A percentile compares a stretch with the other conserved stretches of the same genome.
phyloP scores from a whole-genome alignment of 352 stramenopile species.

The Phytophthora ohioensis region DNA sequence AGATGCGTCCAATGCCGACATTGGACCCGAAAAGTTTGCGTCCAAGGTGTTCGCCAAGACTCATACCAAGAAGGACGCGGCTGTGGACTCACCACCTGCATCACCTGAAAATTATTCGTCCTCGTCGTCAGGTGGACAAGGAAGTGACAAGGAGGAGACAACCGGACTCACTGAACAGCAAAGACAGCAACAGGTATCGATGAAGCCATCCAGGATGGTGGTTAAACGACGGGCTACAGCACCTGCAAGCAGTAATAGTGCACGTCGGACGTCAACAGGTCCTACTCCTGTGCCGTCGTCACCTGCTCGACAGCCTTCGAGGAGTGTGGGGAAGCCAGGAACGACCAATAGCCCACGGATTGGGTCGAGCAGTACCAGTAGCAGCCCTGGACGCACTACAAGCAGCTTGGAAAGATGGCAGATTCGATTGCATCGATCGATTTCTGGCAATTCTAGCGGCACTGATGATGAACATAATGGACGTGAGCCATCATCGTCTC shows the following conservation, averaged over 20 bases:
- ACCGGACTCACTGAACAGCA: slow-evolving; percentile 22
- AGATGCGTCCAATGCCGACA: slow-evolving; percentile 25
- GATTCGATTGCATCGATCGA: slow-evolving; percentile 29
- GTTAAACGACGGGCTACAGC: slow-evolving; percentile 54
- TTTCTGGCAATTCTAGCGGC: slow-evolving; percentile 39
- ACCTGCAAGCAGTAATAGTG: slow-evolving; percentile 30
- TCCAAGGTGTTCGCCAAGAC: slow-evolving; percentile 45
- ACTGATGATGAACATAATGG: slow-evolving; percentile 40
- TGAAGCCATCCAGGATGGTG: slow-evolving; percentile 64
- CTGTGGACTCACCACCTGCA: slow-evolving; percentile 26
- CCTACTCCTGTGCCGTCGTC: slow-evolving; percentile 31
- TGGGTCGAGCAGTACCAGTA: slow-evolving; percentile 18
- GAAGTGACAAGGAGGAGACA: slow-evolving; percentile 57
- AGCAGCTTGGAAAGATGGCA: slow-evolving; percentile 45
- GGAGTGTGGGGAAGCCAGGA: slow-evolving; percentile 25
- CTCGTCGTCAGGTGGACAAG: slow-evolving; percentile 54
- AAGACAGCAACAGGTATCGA: slow-evolving; percentile 32
- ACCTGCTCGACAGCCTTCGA: slow-evolving; percentile 22
- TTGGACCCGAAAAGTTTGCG: slow-evolving; percentile 56
- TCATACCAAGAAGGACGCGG: slow-evolving; percentile 9
- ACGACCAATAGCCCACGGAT: slow-evolving; percentile 14
- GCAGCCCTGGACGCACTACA: slow-evolving; percentile 20
- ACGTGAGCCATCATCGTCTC: slow-evolving; percentile 25
- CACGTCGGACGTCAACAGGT: slow-evolving; percentile 20
- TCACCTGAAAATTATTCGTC: slow-evolving; percentile 46